Base-by-base conservation (phyloP, 257 asterid species). In the Nemophila menziesii region DNA sequence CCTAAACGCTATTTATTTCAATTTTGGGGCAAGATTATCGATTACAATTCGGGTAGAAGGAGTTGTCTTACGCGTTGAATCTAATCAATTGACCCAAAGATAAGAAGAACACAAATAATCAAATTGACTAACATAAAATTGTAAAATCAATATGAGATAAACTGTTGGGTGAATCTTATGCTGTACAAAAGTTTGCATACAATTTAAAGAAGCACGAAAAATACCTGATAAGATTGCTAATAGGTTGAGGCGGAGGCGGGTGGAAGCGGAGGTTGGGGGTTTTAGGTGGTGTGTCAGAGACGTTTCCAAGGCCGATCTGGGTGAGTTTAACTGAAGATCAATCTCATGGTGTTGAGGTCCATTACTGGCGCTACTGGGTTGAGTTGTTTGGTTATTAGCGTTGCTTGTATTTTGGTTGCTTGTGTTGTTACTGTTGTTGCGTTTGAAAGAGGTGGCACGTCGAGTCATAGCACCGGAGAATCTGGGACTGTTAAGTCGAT, bases 391-490 rank as follows among this genome's bases (percentile, higher is more conserved):
- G 48, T 46, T 3, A 10, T 13, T 4, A 17, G 6, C 11, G 10
- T 15, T 14, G 13, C 15, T 64, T 52, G 42, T 62, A n/a, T n/a
- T n/a, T n/a, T n/a, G n/a, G n/a, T n/a, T n/a, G n/a, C n/a, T n/a
- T 44, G 71, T 76, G 55, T 40, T 68, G 46, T 33, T 58, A 56
- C 34, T 44, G 17, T 62, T 64, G 26, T 40, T 48, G 39, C 96
- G 77, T 56, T 84, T 84, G 63, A 84, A 84, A 11, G 98, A 89
- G 37, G 73, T 78, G 7, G 94, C 74, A 33, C 94, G 49, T 48
- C 96, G 93, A 43, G 93, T 86, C 87, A 86, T 79, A 33, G 92
- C 73, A 39, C 93, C 96, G 33, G 98, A 78, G 67, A 84, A 78
- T 58, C 96, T 57, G 0, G 98, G 98, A 63, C 94, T 89, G 72